Conservation (phyloP, 1,284 basidiomycete genomes). For the Leccinum pachyderme region DNA sequence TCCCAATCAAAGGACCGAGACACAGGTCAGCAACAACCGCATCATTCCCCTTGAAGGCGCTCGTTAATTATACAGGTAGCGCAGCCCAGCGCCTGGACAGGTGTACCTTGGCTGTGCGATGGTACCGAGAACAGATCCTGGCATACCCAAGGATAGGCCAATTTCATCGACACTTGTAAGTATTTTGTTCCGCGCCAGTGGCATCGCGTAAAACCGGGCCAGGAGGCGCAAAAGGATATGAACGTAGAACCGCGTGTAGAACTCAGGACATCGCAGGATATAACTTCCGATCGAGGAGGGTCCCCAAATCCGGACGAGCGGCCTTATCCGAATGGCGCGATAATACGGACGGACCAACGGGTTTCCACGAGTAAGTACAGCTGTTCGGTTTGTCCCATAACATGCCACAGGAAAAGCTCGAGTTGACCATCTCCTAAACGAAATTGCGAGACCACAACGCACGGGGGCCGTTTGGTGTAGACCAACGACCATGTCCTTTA, state of each 20-base stretch:
- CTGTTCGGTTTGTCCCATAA: slow-evolving; percentile 38
- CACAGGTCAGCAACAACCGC: slow-evolving; percentile 16
- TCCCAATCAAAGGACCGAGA: slow-evolving; percentile 1
- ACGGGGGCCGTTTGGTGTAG: slow-evolving; percentile 42
- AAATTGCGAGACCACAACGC: slow-evolving; percentile 43
- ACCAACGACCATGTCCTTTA: slow-evolving; percentile 44
- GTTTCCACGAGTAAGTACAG: slow-evolving; percentile 42
- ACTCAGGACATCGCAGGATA: slow-evolving; percentile 22
- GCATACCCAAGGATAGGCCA: slow-evolving; percentile 1
- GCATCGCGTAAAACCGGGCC: slow-evolving; percentile 14
- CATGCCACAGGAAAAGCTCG: slow-evolving; percentile 38
- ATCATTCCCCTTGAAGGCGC: slow-evolving; percentile 1
- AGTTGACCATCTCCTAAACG: slow-evolving; percentile 40
- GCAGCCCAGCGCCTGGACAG: slow-evolving; percentile 3
- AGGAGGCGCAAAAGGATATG: slow-evolving; percentile 7
- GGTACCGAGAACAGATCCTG: slow-evolving; percentile 5
- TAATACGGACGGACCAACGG: slow-evolving; percentile 34
- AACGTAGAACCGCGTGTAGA: slow-evolving; percentile 7
- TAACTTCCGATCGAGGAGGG: slow-evolving; percentile 18
- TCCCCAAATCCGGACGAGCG: slow-evolving; percentile 30
- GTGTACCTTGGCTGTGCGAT: slow-evolving; percentile 19
- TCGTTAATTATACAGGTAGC: slow-evolving; percentile 10
- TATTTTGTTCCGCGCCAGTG: slow-evolving; percentile 5
- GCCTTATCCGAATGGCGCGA: slow-evolving; percentile 34
- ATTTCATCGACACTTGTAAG: neutral